Percentiles rank a stretch among this genome's conserved stretches.
Evolutionary conservation across 2,329 filamentous ascomycete species (phyloP).

Genomic region (Orbilia brochopaga): DNA sequence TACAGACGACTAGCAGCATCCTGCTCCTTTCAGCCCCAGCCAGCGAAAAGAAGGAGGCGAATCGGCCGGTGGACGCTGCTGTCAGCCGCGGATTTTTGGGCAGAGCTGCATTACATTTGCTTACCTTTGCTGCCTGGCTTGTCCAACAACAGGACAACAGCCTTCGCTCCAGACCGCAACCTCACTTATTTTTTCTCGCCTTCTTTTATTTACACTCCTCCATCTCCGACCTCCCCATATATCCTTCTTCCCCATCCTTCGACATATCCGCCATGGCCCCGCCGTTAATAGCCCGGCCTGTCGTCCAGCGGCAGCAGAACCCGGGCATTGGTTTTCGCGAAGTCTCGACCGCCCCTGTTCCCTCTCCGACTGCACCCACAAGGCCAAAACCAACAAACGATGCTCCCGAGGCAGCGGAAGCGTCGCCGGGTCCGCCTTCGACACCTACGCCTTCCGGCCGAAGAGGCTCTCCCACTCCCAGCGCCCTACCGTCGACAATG

Average conservation of each 20-base stretch:
- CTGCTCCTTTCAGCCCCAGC: background rate
- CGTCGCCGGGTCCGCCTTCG: background rate
- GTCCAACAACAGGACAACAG: background rate
- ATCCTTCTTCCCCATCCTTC: slow-evolving; percentile 2
- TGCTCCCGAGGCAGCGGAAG: background rate
- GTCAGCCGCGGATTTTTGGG: slow-evolving; percentile 10
- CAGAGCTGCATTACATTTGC: background rate
- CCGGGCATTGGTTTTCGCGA: background rate
- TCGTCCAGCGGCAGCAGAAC: slow-evolving; percentile 1
- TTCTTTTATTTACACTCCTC: background rate
- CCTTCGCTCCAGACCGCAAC: background rate
- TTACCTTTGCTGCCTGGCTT: background rate
- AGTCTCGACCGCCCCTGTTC: background rate
- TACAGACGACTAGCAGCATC: background rate
- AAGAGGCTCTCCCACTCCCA: background rate
- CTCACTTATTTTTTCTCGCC: background rate
- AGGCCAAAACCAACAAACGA: background rate
- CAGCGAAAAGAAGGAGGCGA: slow-evolving; percentile 6
- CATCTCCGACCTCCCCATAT: background rate
- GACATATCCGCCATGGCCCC: slow-evolving; percentile 1
- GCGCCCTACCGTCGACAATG: background rate
- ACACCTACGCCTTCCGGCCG: slow-evolving; percentile 8
- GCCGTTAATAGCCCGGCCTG: slow-evolving; percentile 5
- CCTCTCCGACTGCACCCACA: background rate
- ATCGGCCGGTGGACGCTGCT: background rate